These are phyloP conservation scores for Dactylellina drechsleri DNA, from an alignment of 2,329 filamentous ascomycete species.

Conservation along the genomic window DNA sequence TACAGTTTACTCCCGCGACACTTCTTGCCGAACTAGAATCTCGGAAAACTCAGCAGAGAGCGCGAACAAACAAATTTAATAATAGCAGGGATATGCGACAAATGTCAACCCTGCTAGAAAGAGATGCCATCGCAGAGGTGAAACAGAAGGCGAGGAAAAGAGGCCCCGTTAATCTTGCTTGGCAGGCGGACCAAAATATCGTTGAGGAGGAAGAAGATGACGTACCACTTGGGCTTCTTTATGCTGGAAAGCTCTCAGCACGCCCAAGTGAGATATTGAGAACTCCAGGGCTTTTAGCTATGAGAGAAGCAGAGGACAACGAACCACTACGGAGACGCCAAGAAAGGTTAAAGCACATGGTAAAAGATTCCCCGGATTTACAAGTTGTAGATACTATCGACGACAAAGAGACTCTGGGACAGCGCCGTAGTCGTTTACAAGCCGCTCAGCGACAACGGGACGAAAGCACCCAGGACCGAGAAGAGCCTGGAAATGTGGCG, in stretches of 20 bases:
- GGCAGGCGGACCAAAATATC: conserved; percentile 73
- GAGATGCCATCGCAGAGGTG: conserved; percentile 88
- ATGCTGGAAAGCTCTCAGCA: conserved; percentile 69
- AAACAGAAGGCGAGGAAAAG: conserved; percentile 78
- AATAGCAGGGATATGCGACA: conserved; percentile 70
- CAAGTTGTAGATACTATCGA: conserved; percentile 63
- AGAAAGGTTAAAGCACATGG: conserved; percentile 76
- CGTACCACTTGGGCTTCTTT: conserved; percentile 85
- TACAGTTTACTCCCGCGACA: conserved; percentile 74
- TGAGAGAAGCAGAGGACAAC: conserved; percentile 86
- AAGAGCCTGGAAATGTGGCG: conserved; percentile 6
- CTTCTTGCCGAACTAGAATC: conserved; percentile 90
- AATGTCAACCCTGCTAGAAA: conserved; percentile 81
- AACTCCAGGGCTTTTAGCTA: conserved; percentile 78
- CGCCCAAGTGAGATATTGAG: conserved; percentile 70
- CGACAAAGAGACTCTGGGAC: conserved; percentile 76
- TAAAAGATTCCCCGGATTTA: conserved; percentile 73
- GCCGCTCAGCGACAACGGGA: conserved; percentile 49
- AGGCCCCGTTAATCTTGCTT: conserved; percentile 85
- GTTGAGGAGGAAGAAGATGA: conserved; percentile 76
- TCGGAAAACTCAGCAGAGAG: conserved; percentile 86
- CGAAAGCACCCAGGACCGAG: conserved; percentile 14
- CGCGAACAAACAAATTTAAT: conserved; percentile 68
- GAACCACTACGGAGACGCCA: conserved; percentile 84
- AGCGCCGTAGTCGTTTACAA: conserved; percentile 78